phyloP scores from a whole-genome alignment of 2,329 filamentous ascomycete species.

The Albophoma yamanashiensis region DNA sequence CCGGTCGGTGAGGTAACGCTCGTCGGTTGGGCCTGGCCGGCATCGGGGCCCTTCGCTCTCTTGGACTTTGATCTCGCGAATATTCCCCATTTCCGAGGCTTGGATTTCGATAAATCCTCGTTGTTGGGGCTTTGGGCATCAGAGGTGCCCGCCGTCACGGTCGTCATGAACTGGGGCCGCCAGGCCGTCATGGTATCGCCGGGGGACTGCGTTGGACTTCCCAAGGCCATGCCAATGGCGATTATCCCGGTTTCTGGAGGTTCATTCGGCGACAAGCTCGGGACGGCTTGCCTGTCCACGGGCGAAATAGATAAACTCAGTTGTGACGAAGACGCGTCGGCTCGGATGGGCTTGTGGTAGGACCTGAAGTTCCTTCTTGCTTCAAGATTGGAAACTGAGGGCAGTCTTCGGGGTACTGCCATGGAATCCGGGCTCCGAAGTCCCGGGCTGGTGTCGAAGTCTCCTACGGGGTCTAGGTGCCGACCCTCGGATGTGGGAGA shows the following conservation, averaged over 20 bases:
- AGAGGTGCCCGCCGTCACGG: slow-evolving; percentile 10
- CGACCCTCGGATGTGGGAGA: neutral
- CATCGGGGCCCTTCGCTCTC: slow-evolving; percentile 7
- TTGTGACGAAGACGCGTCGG: slow-evolving; percentile 31
- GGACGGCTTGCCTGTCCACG: neutral
- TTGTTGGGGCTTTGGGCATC: slow-evolving; percentile 9
- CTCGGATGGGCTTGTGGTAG: slow-evolving; percentile 29
- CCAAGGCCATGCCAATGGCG: slow-evolving; percentile 63
- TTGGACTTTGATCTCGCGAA: slow-evolving; percentile 35
- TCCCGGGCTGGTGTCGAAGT: neutral
- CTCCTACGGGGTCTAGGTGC: neutral
- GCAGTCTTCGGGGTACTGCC: slow-evolving; percentile 33
- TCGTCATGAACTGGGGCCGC: slow-evolving; percentile 14
- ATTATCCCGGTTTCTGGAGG: slow-evolving; percentile 15
- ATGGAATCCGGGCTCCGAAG: slow-evolving; percentile 24
- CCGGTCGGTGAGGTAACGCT: neutral
- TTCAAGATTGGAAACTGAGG: slow-evolving; percentile 15
- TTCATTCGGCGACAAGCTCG: slow-evolving; percentile 18
- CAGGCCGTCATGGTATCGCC: slow-evolving; percentile 13
- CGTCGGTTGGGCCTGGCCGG: neutral
- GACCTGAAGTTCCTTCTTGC: slow-evolving; percentile 22
- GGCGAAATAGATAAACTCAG: slow-evolving; percentile 18
- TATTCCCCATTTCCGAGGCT: slow-evolving; percentile 47
- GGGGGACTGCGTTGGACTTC: slow-evolving; percentile 48
- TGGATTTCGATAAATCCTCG: slow-evolving; percentile 25